Conservation (phyloP, 2,329 filamentous ascomycete species). For the Diaporthe citriasiana region DNA sequence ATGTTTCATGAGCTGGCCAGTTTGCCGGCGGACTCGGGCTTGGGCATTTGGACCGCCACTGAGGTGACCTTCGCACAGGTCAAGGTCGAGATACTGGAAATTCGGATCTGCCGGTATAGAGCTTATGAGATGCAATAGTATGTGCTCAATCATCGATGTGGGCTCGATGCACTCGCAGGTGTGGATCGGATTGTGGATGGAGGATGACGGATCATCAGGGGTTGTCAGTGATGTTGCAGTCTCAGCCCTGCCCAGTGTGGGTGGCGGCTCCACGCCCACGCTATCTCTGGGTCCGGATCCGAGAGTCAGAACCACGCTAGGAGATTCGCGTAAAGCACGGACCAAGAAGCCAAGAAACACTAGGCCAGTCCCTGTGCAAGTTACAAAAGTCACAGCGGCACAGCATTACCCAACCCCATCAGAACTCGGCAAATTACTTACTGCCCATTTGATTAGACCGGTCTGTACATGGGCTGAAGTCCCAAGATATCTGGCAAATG, state of each 20-base stretch:
- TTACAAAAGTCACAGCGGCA: not conserved
- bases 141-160: not conserved
- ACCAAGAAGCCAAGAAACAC: not conserved
- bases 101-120: not conserved
- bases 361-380: not conserved
- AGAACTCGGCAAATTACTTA: no score
- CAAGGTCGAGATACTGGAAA: no score
- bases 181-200: constrained; percentile 10
- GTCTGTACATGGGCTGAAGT: no score
- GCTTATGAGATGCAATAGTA: not conserved
- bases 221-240: constrained; percentile 25
- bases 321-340: constrained; percentile 1
- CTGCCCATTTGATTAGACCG: no score
- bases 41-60: not conserved
- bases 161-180: constrained; percentile 1
- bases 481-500: no score
- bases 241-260: constrained; percentile 24
- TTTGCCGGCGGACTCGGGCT: not conserved
- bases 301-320: constrained; percentile 10
- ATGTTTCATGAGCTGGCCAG: constrained; percentile 26
- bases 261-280: constrained; percentile 6
- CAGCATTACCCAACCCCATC: not conserved
- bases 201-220: constrained; percentile 32
- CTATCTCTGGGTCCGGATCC: constrained; percentile 10
- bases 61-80: not conserved